Evolutionary conservation across 495 filamentous ascomycete genomes (phyloP).

Genomic region (Neurospora africana): DNA sequence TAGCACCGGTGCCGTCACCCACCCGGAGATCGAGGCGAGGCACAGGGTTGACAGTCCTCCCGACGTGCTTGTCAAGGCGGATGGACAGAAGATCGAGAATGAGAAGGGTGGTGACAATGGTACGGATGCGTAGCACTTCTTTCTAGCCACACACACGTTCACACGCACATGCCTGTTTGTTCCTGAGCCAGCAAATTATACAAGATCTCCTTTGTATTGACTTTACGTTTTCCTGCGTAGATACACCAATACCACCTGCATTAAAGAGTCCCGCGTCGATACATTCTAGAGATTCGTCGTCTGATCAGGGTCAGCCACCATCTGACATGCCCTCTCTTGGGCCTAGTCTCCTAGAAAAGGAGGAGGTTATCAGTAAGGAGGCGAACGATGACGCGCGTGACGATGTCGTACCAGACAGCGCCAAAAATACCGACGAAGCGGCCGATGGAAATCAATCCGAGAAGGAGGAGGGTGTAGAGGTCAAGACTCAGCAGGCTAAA

Average conservation of each 20-base stretch:
- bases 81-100: conserved; percentile 21
- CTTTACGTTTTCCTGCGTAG: conserved; percentile 24
- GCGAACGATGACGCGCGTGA: not conserved
- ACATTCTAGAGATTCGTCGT: conserved; percentile 27
- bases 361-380: not conserved
- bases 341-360: not conserved
- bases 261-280: conserved; percentile 17
- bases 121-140: conserved; percentile 28
- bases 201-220: conserved; percentile 20
- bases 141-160: conserved; percentile 4
- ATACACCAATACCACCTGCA: conserved; percentile 28
- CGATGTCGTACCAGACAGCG: not conserved
- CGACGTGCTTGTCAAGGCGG: conserved; percentile 37
- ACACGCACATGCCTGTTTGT: conserved; percentile 4
- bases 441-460: not conserved
- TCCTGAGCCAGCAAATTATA: not conserved
- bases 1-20: conserved; percentile 29
- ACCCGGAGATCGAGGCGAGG: conserved; percentile 26
- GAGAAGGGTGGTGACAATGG: conserved; percentile 19
- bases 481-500: not conserved
- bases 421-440: conserved; percentile 1
- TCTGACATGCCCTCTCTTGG: conserved; percentile 7
- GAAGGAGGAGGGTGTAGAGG: not conserved
- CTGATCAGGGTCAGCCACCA: conserved; percentile 8
- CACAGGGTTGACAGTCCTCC: conserved; percentile 36